Percentiles rank a stretch among this genome's conserved stretches.
Conservation (phyloP, 2,329 filamentous ascomycete species). For the Trichothecium sympodiale region DNA sequence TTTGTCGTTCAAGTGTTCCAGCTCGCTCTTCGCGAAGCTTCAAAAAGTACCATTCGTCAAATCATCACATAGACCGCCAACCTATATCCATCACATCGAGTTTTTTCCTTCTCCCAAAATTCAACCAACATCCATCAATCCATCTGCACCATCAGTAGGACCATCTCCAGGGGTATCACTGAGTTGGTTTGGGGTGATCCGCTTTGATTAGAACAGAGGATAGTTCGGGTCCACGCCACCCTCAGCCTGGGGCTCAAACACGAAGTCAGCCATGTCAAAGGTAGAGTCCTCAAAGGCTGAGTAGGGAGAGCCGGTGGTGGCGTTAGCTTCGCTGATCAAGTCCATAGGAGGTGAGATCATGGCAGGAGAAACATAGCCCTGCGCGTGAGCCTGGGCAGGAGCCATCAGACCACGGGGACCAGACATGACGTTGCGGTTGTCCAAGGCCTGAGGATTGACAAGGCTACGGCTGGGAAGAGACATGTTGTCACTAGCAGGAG, state of each 20-base stretch:
- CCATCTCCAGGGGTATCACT: too few relatives aligned
- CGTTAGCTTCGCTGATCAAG: constrained; percentile 15
- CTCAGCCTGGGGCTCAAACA: too few relatives aligned
- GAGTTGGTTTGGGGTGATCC: constrained; percentile 15
- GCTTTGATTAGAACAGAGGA: too few relatives aligned
- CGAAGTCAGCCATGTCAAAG: constrained; percentile 2
- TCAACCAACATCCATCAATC: too few relatives aligned
- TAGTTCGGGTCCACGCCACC: too few relatives aligned
- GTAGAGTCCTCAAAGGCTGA: constrained; percentile 28
- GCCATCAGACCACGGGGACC: neutral
- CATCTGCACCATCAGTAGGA: too few relatives aligned
- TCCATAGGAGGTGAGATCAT: constrained; percentile 13
- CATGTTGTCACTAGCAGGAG: constrained; percentile 43
- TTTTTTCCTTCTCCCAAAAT: too few relatives aligned
- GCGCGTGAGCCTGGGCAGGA: constrained; percentile 4
- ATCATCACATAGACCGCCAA: too few relatives aligned
- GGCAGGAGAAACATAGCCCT: constrained; percentile 5
- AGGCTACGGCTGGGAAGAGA: constrained; percentile 3
- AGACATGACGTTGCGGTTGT: neutral
- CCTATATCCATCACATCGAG: too few relatives aligned
- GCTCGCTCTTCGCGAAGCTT: too few relatives aligned
- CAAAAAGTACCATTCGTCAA: too few relatives aligned
- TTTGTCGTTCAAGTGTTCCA: too few relatives aligned
- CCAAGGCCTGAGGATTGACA: neutral
- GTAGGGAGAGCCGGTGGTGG: constrained; percentile 22